Percentiles rank a stretch among this genome's conserved stretches.
phyloP scores from a whole-genome alignment of 2,329 filamentous ascomycete genomes.

The Cladophialophora carrionii region DNA sequence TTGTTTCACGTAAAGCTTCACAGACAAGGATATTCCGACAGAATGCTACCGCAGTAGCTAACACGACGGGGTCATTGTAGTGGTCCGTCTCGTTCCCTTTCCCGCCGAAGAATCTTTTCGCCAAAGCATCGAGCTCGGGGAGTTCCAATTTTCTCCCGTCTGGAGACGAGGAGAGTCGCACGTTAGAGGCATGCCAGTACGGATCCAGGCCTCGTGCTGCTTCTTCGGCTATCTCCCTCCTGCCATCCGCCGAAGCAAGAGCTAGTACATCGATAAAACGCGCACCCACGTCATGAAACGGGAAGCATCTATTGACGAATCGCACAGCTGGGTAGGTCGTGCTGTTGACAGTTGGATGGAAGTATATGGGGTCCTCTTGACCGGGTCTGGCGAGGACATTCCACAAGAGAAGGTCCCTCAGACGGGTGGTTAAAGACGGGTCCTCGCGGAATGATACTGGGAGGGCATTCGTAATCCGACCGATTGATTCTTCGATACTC shows the following conservation, averaged over 20 bases:
- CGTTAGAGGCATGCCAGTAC: conserved; percentile 61
- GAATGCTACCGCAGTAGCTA: conserved; percentile 71
- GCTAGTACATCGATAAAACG: conserved; percentile 90
- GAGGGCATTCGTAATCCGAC: conserved; percentile 68
- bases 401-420: conserved; percentile 64
- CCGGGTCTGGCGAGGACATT: conserved; percentile 63
- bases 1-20: conserved; percentile 56
- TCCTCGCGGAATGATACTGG: conserved; percentile 48
- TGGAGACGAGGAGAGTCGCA: conserved; percentile 16
- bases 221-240: conserved; percentile 85
- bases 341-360: conserved; percentile 63
- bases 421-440: conserved; percentile 46
- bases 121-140: conserved; percentile 52
- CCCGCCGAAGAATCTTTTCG: conserved; percentile 51
- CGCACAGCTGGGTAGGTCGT: conserved; percentile 81
- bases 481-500: conserved; percentile 86
- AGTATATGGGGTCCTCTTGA: conserved; percentile 46
- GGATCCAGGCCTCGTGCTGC: conserved; percentile 84
- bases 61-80: conserved; percentile 54
- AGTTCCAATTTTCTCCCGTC: conserved; percentile 34
- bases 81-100: conserved; percentile 43
- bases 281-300: conserved; percentile 75
- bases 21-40: conserved; percentile 65
- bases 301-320: conserved; percentile 85
- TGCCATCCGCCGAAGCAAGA: conserved; percentile 71